phyloP scores from a whole-genome alignment of 768 basidiomycete genomes.

The Sporobolomyces roseus region DNA sequence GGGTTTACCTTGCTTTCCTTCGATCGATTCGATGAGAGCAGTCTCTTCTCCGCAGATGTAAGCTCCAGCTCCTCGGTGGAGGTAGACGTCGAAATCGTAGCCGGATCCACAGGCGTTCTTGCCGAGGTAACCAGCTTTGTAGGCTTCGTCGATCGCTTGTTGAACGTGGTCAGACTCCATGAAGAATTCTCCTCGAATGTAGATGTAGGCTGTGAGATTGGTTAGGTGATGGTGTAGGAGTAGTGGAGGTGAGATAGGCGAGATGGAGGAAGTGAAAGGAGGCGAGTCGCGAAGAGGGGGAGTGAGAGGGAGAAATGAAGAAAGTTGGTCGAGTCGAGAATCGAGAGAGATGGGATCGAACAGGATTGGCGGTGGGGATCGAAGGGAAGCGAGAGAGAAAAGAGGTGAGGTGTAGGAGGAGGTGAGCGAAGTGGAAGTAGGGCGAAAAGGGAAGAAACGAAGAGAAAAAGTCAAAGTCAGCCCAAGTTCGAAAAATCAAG shows the following conservation, averaged over 20 bases:
- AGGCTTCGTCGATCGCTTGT: conserved; percentile 92
- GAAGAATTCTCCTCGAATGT: conserved; percentile 96
- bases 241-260: background rate
- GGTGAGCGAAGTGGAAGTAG: background rate
- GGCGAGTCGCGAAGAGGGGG: too few relatives aligned
- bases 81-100: conserved; percentile 92
- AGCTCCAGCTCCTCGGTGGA: conserved; percentile 97
- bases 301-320: too few relatives aligned
- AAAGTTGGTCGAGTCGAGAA: background rate
- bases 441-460: background rate
- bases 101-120: conserved; percentile 87
- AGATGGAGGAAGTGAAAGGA: background rate
- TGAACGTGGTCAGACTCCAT: conserved; percentile 91
- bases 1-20: conserved; percentile 98
- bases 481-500: background rate
- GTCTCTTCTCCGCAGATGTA: conserved; percentile 99
- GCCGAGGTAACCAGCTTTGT: conserved; percentile 80
- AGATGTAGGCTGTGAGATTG: conserved; percentile 94
- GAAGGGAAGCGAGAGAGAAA: background rate
- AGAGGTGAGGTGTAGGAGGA: background rate
- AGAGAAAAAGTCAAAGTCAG: background rate
- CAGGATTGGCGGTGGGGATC: background rate
- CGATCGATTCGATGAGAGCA: conserved; percentile 90
- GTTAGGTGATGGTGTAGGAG: too few relatives aligned
- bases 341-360: too few relatives aligned